Conservation (phyloP, 768 basidiomycete species). For the Serpula lacrymans region DNA sequence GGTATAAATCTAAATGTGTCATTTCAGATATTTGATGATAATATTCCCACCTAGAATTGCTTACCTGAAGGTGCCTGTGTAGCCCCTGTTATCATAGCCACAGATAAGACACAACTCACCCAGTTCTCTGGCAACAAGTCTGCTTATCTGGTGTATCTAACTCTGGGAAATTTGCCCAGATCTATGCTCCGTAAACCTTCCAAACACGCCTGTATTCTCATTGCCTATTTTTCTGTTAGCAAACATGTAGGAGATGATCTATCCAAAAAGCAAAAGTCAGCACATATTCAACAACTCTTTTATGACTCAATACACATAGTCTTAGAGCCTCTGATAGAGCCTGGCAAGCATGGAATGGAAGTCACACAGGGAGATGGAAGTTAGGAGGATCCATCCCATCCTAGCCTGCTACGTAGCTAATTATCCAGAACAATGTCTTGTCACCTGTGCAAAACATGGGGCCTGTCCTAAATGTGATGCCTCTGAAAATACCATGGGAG, state of each 20-base stretch:
- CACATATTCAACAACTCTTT: conserved; percentile 1
- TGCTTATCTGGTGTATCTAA: conserved; percentile 7
- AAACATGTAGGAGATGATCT: conserved; percentile 28
- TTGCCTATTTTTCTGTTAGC: conserved; percentile 20
- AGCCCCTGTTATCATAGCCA: conserved; percentile 20
- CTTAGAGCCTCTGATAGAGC: conserved; percentile 26
- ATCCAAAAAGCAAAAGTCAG: conserved; percentile 4
- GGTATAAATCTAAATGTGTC: too few species aligned
- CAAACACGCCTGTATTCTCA: conserved; percentile 4
- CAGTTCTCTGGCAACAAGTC: conserved; percentile 24
- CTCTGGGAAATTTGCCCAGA: conserved; percentile 1
- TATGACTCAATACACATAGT: conserved; percentile 12
- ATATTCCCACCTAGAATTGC: conserved; percentile 2
- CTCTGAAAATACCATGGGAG: background rate
- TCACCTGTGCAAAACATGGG: conserved; percentile 13
- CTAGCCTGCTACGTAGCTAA: conserved; percentile 37
- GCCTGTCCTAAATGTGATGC: background rate
- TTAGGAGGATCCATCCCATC: conserved; percentile 32
- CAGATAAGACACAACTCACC: conserved; percentile 44
- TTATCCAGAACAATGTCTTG: conserved; percentile 43
- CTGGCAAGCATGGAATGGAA: conserved; percentile 26
- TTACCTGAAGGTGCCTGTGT: conserved; percentile 10
- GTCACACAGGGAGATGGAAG: conserved; percentile 36
- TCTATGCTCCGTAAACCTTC: conserved; percentile 23
- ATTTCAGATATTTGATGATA: too few species aligned